phyloP scores from a whole-genome alignment of 2,329 filamentous ascomycete genomes.

The Neonectria magnoliae region DNA sequence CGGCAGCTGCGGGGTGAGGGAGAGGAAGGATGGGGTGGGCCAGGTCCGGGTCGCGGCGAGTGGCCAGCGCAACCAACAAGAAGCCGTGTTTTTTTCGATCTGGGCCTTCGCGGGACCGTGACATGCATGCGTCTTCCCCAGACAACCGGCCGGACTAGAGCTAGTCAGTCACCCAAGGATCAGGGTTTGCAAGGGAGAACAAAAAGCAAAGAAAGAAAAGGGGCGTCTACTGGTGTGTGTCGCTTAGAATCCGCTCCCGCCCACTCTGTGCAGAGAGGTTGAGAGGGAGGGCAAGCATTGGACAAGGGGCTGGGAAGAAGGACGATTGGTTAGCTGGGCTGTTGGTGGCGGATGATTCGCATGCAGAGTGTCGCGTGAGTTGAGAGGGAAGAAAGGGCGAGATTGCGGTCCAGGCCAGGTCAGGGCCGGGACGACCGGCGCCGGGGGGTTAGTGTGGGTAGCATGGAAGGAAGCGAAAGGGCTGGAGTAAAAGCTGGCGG shows the following conservation, averaged over 20 bases:
- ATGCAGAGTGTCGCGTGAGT: slow-evolving; percentile 23
- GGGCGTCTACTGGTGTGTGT: not conserved
- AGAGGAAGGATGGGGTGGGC: not conserved
- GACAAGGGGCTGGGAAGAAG: not conserved
- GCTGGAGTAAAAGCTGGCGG: not conserved
- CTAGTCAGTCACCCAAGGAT: not conserved
- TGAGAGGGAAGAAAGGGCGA: not conserved
- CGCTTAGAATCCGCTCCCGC: not conserved
- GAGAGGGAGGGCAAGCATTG: not conserved
- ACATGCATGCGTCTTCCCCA: not conserved
- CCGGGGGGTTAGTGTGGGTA: not conserved
- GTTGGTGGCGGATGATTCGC: slow-evolving; percentile 8
- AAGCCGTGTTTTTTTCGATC: not conserved
- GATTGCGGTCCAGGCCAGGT: slow-evolving; percentile 3
- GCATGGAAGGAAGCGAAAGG: not conserved
- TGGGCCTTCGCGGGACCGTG: not conserved
- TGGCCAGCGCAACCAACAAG: not conserved
- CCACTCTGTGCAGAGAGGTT: not conserved
- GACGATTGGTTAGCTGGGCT: not conserved
- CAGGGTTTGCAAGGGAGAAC: not conserved
- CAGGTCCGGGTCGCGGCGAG: not conserved
- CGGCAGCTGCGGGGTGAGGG: not conserved
- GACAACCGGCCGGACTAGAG: not conserved
- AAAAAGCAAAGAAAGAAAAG: not conserved
- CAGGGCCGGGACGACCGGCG: slow-evolving; percentile 1